phyloP scores from a whole-genome alignment of 192 early-diverging fungal genomes.

The Coemansia sp. region DNA sequence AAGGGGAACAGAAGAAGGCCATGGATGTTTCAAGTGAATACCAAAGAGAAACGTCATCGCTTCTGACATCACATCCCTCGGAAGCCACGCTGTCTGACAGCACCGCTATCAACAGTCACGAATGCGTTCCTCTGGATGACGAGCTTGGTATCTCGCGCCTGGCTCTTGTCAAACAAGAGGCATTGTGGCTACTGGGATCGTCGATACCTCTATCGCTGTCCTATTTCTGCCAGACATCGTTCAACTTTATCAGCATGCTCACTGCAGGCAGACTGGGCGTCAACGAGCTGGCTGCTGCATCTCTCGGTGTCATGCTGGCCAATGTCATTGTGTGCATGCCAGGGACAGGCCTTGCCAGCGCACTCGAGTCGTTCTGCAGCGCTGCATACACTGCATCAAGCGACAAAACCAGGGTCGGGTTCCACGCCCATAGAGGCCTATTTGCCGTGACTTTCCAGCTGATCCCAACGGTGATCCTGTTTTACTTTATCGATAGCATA shows the following conservation, averaged over 20 bases:
- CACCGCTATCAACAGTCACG: background rate
- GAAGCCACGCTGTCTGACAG: slow-evolving; percentile 33
- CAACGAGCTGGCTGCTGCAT: slow-evolving; percentile 67
- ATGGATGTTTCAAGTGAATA: background rate
- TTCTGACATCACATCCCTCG: slow-evolving; percentile 23
- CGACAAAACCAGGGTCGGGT: slow-evolving; percentile 48
- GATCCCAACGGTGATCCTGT: slow-evolving; percentile 20
- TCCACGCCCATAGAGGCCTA: slow-evolving; percentile 44
- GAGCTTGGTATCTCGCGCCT: slow-evolving; percentile 20
- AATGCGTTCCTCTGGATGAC: slow-evolving; percentile 14
- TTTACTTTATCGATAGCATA: slow-evolving; percentile 57
- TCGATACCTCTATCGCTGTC: slow-evolving; percentile 59
- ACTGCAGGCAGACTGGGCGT: slow-evolving; percentile 64
- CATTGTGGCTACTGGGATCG: slow-evolving; percentile 35
- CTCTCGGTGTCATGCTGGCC: slow-evolving; percentile 68
- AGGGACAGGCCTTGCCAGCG: slow-evolving; percentile 63
- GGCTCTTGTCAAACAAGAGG: slow-evolving; percentile 32
- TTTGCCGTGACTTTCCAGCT: slow-evolving; percentile 46
- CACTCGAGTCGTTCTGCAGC: slow-evolving; percentile 46
- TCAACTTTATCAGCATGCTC: slow-evolving; percentile 65
- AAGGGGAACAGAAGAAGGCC: background rate
- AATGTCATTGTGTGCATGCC: slow-evolving; percentile 69
- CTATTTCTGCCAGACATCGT: slow-evolving; percentile 65
- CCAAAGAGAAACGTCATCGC: slow-evolving; percentile 9
- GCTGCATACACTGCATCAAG: slow-evolving; percentile 41